Percentiles rank a stretch among this genome's conserved stretches.
phyloP scores from a whole-genome alignment of 768 basidiomycete species.

The Strobilomyces dryophilus region DNA sequence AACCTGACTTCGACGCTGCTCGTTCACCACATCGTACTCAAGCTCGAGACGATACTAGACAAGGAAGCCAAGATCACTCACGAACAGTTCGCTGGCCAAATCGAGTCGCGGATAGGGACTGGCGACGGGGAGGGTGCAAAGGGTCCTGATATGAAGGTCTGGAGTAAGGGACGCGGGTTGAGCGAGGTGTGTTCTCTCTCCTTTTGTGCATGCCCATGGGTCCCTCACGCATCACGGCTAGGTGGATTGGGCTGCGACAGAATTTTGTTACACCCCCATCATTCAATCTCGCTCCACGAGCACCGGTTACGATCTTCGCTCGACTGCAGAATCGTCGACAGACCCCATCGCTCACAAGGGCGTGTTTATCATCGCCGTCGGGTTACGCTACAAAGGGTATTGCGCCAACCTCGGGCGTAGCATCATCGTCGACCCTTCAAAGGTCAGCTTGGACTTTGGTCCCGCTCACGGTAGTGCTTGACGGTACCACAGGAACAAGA shows the following conservation, averaged over 20 bases:
- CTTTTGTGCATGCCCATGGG: background rate
- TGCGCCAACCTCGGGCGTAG: slow-evolving; percentile 91
- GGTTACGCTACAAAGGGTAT: slow-evolving; percentile 90
- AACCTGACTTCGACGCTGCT: slow-evolving; percentile 82
- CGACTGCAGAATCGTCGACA: slow-evolving; percentile 79
- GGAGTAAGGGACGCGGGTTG: slow-evolving; percentile 74
- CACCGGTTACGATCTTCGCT: slow-evolving; percentile 83
- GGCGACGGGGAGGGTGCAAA: slow-evolving; percentile 59
- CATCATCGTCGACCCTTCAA: slow-evolving; percentile 91
- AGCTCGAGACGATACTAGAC: slow-evolving; percentile 88
- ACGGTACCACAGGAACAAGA: slow-evolving; percentile 74
- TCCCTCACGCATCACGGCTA: slow-evolving; percentile 29
- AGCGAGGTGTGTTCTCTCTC: slow-evolving; percentile 55
- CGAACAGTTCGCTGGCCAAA: slow-evolving; percentile 77
- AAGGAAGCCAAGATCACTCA: slow-evolving; percentile 89
- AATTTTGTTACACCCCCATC: slow-evolving; percentile 94
- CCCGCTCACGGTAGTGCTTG: background rate
- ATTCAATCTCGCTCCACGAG: slow-evolving; percentile 88
- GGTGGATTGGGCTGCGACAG: slow-evolving; percentile 87
- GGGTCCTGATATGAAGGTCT: slow-evolving; percentile 89
- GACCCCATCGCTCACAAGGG: slow-evolving; percentile 85
- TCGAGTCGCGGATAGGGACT: slow-evolving; percentile 85
- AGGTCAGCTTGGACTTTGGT: slow-evolving; percentile 40
- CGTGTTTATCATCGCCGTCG: slow-evolving; percentile 82
- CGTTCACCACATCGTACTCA: slow-evolving; percentile 79